Percentiles rank a stretch among this genome's conserved stretches.
Conservation (phyloP, 2,329 filamentous ascomycete species). For the Coniochaeta prunicola region DNA sequence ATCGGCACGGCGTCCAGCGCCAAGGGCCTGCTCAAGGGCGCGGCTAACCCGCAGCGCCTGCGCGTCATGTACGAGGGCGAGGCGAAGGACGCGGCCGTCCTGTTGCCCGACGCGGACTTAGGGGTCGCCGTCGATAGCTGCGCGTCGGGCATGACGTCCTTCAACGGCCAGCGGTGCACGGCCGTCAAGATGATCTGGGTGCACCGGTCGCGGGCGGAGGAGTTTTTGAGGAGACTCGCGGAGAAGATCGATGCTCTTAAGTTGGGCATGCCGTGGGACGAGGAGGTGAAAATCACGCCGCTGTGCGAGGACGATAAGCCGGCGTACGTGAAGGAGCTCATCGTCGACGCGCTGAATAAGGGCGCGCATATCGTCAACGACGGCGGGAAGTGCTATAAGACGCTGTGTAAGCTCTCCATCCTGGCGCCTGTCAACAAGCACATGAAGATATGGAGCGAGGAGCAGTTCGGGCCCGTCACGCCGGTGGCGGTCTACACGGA, state of each 20-base stretch:
- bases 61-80: slow-evolving; percentile 2
- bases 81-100: neutral
- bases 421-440: slow-evolving; percentile 1
- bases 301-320: slow-evolving; percentile 1
- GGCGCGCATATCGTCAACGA: slow-evolving; percentile 2
- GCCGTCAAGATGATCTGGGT: slow-evolving; percentile 3
- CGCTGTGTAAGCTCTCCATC: slow-evolving; percentile 1
- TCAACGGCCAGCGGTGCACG: neutral
- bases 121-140: neutral
- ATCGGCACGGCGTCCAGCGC: neutral
- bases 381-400: neutral
- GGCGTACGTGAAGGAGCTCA: slow-evolving; percentile 2
- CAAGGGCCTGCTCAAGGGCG: neutral
- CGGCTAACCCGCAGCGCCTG: neutral
- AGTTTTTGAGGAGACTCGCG: neutral
- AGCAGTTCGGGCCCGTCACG: slow-evolving; percentile 2
- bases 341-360: slow-evolving; percentile 1
- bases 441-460: slow-evolving; percentile 1
- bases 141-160: slow-evolving; percentile 1
- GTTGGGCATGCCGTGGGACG: slow-evolving; percentile 2
- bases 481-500: slow-evolving; percentile 2
- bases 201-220: neutral
- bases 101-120: neutral
- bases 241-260: neutral
- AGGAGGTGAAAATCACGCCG: neutral